A percentile compares a stretch with the other conserved stretches of the same genome.
Evolutionary conservation across 1,284 basidiomycete species (phyloP).

Genomic region (Uromyces viciae-fabae): DNA sequence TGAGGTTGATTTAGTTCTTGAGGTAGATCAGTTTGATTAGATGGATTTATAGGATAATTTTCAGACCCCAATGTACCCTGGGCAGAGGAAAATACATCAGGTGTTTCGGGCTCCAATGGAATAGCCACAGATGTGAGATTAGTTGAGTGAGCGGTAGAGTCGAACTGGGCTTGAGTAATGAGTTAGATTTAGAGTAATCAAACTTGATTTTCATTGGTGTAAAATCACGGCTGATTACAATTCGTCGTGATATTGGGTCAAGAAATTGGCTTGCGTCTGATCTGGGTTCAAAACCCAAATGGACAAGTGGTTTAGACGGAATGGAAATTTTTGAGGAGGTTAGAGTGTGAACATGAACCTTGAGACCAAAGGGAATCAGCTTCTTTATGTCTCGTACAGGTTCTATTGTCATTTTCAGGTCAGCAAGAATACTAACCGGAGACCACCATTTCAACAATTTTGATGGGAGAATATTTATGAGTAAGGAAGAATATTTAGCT

Average conservation of each 20-base stretch:
- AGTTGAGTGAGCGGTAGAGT: too few relatives aligned
- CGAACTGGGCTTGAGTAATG: background rate
- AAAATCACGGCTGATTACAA: constrained; percentile 21
- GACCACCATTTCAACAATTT: background rate
- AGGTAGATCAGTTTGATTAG: too few relatives aligned
- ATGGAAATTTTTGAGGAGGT: background rate
- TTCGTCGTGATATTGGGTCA: background rate
- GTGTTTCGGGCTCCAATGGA: too few relatives aligned
- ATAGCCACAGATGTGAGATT: too few relatives aligned
- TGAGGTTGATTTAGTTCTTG: too few relatives aligned
- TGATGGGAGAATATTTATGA: constrained; percentile 12
- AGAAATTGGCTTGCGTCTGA: constrained; percentile 11
- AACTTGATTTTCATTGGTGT: background rate
- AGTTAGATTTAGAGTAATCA: background rate
- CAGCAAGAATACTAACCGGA: background rate
- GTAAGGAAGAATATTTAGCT: background rate
- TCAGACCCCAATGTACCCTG: too few relatives aligned
- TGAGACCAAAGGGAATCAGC: background rate
- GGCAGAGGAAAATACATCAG: too few relatives aligned
- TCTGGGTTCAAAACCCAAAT: background rate
- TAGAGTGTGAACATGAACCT: background rate
- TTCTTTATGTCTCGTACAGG: background rate
- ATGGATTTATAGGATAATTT: too few relatives aligned
- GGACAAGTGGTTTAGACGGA: background rate
- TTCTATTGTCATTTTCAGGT: background rate